phyloP scores from a whole-genome alignment of 352 stramenopile genomes.

The Pythium phragmiticola region DNA sequence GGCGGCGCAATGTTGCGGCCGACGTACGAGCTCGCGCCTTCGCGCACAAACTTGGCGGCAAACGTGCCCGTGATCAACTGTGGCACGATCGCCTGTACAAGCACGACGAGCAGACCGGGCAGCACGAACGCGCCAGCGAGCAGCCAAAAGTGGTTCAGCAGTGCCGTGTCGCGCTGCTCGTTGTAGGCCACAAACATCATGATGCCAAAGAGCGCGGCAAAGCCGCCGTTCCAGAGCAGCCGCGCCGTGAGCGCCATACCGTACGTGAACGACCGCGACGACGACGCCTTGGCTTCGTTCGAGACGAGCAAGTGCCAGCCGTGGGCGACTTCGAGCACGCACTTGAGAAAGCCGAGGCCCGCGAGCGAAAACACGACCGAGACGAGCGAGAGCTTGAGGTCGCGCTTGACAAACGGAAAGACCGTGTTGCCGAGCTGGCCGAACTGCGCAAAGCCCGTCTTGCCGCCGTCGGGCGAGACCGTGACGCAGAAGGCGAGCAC shows the following conservation, averaged over 20 bases:
- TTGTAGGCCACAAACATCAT: conserved; percentile 38
- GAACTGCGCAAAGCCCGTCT: conserved; percentile 37
- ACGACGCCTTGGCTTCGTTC: conserved; percentile 30
- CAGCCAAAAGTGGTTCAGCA: conserved; percentile 25
- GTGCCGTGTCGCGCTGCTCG: conserved; percentile 21
- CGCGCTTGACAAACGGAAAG: conserved; percentile 31
- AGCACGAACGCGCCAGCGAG: conserved; percentile 24
- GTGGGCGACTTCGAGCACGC: conserved; percentile 36
- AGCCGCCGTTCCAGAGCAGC: conserved; percentile 38
- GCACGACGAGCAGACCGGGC: conserved; percentile 31
- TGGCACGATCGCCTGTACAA: conserved; percentile 30
- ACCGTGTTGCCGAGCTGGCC: conserved; percentile 31
- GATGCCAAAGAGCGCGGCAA: conserved; percentile 35
- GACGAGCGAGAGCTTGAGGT: conserved; percentile 42
- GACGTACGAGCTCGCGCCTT: conserved; percentile 43
- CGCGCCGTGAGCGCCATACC: conserved; percentile 35
- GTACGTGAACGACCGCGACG: conserved; percentile 43
- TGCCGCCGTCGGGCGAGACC: conserved; percentile 35
- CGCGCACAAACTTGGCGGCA: conserved; percentile 42
- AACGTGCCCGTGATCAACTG: conserved; percentile 36
- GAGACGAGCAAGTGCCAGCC: conserved; percentile 36
- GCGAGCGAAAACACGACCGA: conserved; percentile 37
- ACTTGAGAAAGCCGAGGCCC: conserved; percentile 32
- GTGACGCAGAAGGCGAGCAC: conserved; percentile 34
- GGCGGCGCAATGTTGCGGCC: conserved; percentile 40